These are phyloP conservation scores for Pleurostoma richardsiae DNA, from an alignment of 2,329 filamentous ascomycete genomes.

Conservation along the genomic window DNA sequence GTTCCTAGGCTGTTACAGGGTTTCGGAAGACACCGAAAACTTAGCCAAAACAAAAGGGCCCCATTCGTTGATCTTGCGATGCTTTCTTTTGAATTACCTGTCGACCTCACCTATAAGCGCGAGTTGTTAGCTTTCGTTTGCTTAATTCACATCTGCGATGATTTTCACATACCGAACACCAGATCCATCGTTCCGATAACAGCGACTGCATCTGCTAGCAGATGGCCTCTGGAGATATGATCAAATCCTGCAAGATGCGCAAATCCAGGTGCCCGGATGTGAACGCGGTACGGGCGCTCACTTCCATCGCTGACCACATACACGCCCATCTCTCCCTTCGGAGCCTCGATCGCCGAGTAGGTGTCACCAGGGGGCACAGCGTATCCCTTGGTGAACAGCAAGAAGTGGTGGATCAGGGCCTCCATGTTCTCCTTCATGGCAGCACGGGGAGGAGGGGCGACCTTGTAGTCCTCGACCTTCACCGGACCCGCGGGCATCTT, in stretches of 20 bases:
- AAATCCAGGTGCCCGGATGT: conserved; percentile 95
- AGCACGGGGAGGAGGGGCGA: conserved; percentile 87
- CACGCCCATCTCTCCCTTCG: conserved; percentile 99
- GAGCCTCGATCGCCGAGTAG: conserved; percentile 97
- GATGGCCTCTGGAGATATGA: conserved; percentile 84
- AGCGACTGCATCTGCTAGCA: conserved; percentile 93
- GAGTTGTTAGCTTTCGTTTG: conserved; percentile 22
- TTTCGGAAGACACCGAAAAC: too few relatives aligned
- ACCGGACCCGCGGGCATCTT: conserved; percentile 96
- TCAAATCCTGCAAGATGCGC: conserved; percentile 94
- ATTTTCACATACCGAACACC: conserved; percentile 66
- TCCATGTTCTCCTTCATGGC: conserved; percentile 99
- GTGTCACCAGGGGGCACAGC: conserved; percentile 95
- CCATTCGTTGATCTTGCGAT: conserved; percentile 7
- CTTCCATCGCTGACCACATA: conserved; percentile 93
- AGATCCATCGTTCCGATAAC: conserved; percentile 90
- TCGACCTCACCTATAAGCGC: conserved; percentile 51
- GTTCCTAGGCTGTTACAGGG: too few relatives aligned
- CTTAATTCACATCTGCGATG: not conserved
- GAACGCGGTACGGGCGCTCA: conserved; percentile 94
- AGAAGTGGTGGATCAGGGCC: conserved; percentile 97
- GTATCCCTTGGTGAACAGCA: conserved; percentile 98
- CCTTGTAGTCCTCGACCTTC: conserved; percentile 97
- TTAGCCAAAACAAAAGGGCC: too few relatives aligned
- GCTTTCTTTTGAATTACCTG: conserved; percentile 35